Evolutionary conservation across 2,329 filamentous ascomycete genomes (phyloP).

Genomic region (Penicillium sp.): DNA sequence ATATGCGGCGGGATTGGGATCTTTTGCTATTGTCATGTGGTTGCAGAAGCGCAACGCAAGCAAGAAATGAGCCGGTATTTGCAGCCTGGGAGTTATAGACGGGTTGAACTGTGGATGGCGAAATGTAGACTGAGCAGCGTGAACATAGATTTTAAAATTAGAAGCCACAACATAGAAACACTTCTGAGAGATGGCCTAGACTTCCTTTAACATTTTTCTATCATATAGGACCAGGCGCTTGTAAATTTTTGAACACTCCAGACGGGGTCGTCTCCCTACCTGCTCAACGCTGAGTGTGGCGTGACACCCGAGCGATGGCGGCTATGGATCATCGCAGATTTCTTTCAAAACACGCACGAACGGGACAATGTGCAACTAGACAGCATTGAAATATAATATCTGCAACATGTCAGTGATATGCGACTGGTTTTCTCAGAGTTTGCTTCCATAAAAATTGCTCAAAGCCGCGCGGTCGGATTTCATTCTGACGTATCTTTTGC

Average conservation of each 20-base stretch:
- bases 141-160: not conserved
- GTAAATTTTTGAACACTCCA: too few species aligned
- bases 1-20: conserved; percentile 16
- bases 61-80: not conserved
- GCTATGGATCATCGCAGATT: too few species aligned
- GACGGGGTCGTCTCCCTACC: too few species aligned
- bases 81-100: too few species aligned
- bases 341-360: too few species aligned
- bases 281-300: too few species aligned
- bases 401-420: not conserved
- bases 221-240: too few species aligned
- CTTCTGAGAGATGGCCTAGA: too few species aligned
- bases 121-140: not conserved
- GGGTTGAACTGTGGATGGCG: not conserved
- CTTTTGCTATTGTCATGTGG: conserved; percentile 10
- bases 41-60: conserved; percentile 4
- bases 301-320: too few species aligned
- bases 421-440: not conserved
- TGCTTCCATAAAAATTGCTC: not conserved
- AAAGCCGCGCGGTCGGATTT: not conserved
- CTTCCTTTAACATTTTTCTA: too few species aligned
- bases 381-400: not conserved
- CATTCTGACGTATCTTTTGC: conserved; percentile 20
- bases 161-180: too few species aligned
- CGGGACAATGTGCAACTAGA: too few species aligned